phyloP scores from a whole-genome alignment of 2,329 filamentous ascomycete genomes.

The Ambrosiella beaveri region DNA sequence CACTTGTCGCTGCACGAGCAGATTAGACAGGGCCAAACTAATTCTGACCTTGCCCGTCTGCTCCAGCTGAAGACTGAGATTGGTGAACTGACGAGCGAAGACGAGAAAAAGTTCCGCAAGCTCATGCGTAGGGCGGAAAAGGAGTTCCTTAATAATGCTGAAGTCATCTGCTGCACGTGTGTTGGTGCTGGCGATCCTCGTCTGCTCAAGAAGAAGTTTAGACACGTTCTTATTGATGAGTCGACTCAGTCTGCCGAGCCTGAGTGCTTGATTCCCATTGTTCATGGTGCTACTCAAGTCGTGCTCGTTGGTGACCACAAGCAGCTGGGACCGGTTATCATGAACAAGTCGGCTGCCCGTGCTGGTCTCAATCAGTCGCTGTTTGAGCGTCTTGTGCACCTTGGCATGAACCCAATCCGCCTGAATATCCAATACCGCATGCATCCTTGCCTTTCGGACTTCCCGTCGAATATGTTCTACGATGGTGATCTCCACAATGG shows the following conservation, averaged over 20 bases:
- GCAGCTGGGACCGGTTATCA: constrained; percentile 93
- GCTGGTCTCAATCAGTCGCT: constrained; percentile 95
- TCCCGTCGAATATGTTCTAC: constrained; percentile 99
- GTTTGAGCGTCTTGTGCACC: constrained; percentile 85
- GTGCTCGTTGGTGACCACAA: constrained; percentile 98
- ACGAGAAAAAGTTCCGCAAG: constrained; percentile 97
- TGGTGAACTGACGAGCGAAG: constrained; percentile 81
- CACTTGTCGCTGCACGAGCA: constrained; percentile 94
- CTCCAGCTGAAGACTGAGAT: constrained; percentile 83
- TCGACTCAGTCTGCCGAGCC: constrained; percentile 96
- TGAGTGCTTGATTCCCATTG: constrained; percentile 96
- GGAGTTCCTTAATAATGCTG: constrained; percentile 85
- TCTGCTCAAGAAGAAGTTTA: constrained; percentile 92
- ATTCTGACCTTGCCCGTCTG: constrained; percentile 80
- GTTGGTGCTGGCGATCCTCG: constrained; percentile 93
- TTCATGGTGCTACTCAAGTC: constrained; percentile 94
- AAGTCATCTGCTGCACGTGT: constrained; percentile 97
- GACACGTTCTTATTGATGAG: constrained; percentile 94
- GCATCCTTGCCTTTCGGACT: constrained; percentile 93
- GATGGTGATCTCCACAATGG: constrained; percentile 94
- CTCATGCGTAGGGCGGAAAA: constrained; percentile 85
- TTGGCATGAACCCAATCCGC: constrained; percentile 79
- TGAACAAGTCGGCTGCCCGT: constrained; percentile 99
- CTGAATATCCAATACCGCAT: constrained; percentile 97
- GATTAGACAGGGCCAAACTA: constrained; percentile 93